These are phyloP conservation scores for Solanum aculeatissimum DNA, from an alignment of 305 asterid genomes.

Conservation along the genomic window DNA sequence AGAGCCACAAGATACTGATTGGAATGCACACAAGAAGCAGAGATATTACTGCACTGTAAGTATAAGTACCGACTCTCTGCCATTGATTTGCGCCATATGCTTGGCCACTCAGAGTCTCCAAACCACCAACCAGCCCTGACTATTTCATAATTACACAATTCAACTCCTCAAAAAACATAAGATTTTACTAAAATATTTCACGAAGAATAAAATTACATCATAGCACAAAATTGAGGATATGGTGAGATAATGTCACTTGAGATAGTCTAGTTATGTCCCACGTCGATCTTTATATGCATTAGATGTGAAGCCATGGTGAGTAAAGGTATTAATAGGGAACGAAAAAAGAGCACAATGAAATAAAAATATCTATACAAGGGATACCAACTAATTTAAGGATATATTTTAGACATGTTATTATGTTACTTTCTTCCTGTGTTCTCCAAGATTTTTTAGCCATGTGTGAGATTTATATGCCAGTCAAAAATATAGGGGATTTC, in stretches of 20 bases:
- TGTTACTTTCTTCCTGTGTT: background rate
- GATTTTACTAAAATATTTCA: background rate
- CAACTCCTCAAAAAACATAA: background rate
- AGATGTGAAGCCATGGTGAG: background rate
- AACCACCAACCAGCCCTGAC: constrained; percentile 57
- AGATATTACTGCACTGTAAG: constrained; percentile 32
- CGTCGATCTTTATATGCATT: background rate
- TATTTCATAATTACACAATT: background rate
- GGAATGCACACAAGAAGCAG: constrained; percentile 43
- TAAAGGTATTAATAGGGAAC: background rate
- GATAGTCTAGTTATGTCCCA: background rate
- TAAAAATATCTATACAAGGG: background rate
- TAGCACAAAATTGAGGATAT: background rate
- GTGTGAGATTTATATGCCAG: background rate
- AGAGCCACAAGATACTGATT: constrained; percentile 30
- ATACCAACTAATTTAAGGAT: background rate
- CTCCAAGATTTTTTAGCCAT: background rate
- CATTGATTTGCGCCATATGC: constrained; percentile 50
- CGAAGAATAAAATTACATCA: background rate
- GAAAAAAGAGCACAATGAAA: too few relatives aligned
- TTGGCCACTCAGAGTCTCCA: constrained; percentile 65
- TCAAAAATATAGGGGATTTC: background rate
- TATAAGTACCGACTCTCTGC: constrained; percentile 31
- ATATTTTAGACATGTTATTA: too few relatives aligned
- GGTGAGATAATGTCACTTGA: background rate